Conservation (phyloP, 2,329 filamentous ascomycete species). For the Didymella pinodella region DNA sequence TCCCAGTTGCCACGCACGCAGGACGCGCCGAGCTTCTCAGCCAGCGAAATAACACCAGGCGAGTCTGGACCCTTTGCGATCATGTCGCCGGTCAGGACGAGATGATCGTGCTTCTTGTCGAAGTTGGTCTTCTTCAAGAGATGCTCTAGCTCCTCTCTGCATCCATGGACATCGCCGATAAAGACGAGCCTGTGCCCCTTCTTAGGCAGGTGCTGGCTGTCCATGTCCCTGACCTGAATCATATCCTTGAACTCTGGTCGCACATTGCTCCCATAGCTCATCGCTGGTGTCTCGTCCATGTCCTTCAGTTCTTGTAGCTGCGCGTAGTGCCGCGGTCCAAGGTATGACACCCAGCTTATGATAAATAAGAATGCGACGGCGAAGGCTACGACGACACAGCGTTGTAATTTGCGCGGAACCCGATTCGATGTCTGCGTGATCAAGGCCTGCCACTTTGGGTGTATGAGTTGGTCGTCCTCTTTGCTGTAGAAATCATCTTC, state of each 20-base stretch:
- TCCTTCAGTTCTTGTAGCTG: constrained; percentile 46
- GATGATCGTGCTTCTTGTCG: constrained; percentile 61
- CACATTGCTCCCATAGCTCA: constrained; percentile 57
- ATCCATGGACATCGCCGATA: constrained; percentile 93
- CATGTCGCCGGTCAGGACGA: constrained; percentile 52
- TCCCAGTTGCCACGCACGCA: constrained; percentile 94
- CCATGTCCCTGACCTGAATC: constrained; percentile 59
- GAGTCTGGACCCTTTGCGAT: constrained; percentile 89
- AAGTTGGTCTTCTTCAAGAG: constrained; percentile 75
- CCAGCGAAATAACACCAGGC: constrained; percentile 75
- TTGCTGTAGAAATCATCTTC: constrained; percentile 48
- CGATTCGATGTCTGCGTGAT: constrained; percentile 36
- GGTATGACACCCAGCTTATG: constrained; percentile 48
- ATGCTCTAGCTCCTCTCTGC: constrained; percentile 66
- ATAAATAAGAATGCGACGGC: constrained; percentile 40
- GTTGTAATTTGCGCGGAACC: constrained; percentile 47
- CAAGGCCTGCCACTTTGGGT: constrained; percentile 43
- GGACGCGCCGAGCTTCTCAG: constrained; percentile 76
- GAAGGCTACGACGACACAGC: constrained; percentile 46
- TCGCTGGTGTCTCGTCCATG: constrained; percentile 41
- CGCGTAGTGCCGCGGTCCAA: constrained; percentile 49
- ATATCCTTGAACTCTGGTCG: constrained; percentile 59
- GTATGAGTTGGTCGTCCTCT: constrained; percentile 47
- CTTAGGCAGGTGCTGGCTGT: constrained; percentile 56
- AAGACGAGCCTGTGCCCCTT: constrained; percentile 72